Evolutionary conservation across 2,329 filamentous ascomycete genomes (phyloP).

Genomic region (Pestalotiopsis sp.): DNA sequence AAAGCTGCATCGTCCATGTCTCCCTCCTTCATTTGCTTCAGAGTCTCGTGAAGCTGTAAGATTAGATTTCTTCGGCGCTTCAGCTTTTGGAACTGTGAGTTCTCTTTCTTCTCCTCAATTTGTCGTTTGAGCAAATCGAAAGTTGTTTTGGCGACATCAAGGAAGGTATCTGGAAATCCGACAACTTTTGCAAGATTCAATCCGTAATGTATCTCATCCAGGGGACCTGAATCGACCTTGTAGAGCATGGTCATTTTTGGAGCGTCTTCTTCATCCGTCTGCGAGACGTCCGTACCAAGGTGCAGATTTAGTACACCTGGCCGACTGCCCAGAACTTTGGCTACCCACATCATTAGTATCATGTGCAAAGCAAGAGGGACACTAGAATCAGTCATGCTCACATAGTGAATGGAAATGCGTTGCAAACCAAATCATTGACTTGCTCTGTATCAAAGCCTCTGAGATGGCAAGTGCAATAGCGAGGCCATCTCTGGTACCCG

Average conservation of each 20-base stretch:
- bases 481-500: slow-evolving; percentile 84
- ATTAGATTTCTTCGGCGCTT: slow-evolving; percentile 56
- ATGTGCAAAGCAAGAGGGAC: background rate
- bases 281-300: slow-evolving; percentile 68
- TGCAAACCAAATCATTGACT: slow-evolving; percentile 85
- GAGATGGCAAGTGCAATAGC: slow-evolving; percentile 89
- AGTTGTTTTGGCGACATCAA: slow-evolving; percentile 69
- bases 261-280: slow-evolving; percentile 46
- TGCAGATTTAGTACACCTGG: slow-evolving; percentile 83
- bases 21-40: slow-evolving; percentile 69
- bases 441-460: slow-evolving; percentile 80
- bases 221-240: slow-evolving; percentile 72
- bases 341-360: slow-evolving; percentile 34
- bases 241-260: slow-evolving; percentile 85
- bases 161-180: slow-evolving; percentile 68
- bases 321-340: slow-evolving; percentile 72
- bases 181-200: slow-evolving; percentile 78
- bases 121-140: slow-evolving; percentile 63
- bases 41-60: slow-evolving; percentile 70
- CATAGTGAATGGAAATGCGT: slow-evolving; percentile 87
- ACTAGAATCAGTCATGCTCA: slow-evolving; percentile 28
- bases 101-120: slow-evolving; percentile 59
- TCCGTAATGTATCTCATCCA: slow-evolving; percentile 78
- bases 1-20: slow-evolving; percentile 67
- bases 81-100: slow-evolving; percentile 36